Evolutionary conservation across 2,329 filamentous ascomycete genomes (phyloP), one percentile per base, ranked within the genome.

Genomic region (Phaeosphaeriaceae sp.): DNA sequence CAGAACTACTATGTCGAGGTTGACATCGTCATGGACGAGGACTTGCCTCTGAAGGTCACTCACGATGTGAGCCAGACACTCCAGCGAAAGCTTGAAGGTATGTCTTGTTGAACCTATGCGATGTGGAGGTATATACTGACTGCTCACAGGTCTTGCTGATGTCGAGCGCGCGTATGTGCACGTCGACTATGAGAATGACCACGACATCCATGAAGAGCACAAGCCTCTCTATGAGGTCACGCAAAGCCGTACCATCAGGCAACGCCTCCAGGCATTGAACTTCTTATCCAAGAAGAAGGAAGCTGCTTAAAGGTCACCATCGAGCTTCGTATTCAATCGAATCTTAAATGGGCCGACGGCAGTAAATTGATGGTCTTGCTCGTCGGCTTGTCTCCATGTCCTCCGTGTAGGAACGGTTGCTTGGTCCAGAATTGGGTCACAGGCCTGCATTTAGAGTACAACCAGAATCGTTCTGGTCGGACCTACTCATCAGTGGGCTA

Each of bases 1-100:
- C 84, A 88, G 61, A 81, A 83, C 41, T 86, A 87, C 64, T 88
- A 87, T 62, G 86, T 88, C 19, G 86, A 88, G 64, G 83, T 88
- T 4, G 86, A 88, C 65, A 81, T 88, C 51, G 82, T 88, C 51
- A 86, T 88, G 79, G 82, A 86, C 66, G 83, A 83, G 60, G 76
- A 81, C 3, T 79, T 82, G 1, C 84, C 83, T 7, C 76, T 88
- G 24, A 84, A 81, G 58, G 77, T 87, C 51, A 85, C 85, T 1
- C 86, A 88, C 63, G 86, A 88, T 61, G 83, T 88, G 24, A 84
- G 83, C 21, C 86, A 88, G 70, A 80, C 81, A 10, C 71, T 88
- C 51, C 86, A 88, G 73, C 81, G 86, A 46, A 88, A 88, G 74
- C 79, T 88, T 13, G 86, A 88, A 75, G 85, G 83, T 65, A 64